Conservation (phyloP, 2,329 filamentous ascomycete genomes). For the Pestalotiopsis sp. region DNA sequence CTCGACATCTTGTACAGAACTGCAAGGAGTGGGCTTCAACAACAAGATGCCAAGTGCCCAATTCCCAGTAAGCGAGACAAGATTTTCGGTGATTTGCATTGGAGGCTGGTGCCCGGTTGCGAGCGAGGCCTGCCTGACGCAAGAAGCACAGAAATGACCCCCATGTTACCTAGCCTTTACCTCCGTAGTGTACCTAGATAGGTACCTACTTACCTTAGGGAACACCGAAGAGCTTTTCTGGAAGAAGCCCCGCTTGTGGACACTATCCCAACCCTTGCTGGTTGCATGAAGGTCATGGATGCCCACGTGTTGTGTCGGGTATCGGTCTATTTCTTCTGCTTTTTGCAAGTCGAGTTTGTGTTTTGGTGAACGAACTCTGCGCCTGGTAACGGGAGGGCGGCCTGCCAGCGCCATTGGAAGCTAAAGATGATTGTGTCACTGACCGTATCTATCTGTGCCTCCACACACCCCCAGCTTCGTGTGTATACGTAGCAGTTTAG, state of each 20-base stretch:
- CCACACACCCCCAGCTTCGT: neutral
- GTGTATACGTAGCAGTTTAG: neutral
- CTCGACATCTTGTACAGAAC: neutral
- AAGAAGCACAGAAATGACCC: neutral
- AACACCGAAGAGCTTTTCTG: conserved; percentile 10
- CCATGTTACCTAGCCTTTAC: neutral
- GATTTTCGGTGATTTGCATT: neutral
- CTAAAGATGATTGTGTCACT: neutral
- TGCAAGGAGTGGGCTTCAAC: neutral
- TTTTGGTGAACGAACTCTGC: neutral
- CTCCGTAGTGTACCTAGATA: neutral
- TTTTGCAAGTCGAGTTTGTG: neutral
- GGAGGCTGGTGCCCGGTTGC: neutral
- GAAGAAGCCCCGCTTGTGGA: conserved; percentile 3
- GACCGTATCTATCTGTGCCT: neutral
- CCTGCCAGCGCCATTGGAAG: neutral
- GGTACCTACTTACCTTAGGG: neutral
- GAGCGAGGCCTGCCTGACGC: neutral
- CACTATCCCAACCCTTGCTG: neutral
- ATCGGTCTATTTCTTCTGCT: neutral
- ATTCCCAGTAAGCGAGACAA: neutral
- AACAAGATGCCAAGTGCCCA: neutral
- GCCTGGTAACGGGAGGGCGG: neutral
- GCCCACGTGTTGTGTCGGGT: conserved; percentile 9
- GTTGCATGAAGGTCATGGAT: conserved; percentile 2